Percentiles rank a stretch among this genome's conserved stretches.
phyloP scores from a whole-genome alignment of 306 rosid genomes.

The Prunus kanzakura region DNA sequence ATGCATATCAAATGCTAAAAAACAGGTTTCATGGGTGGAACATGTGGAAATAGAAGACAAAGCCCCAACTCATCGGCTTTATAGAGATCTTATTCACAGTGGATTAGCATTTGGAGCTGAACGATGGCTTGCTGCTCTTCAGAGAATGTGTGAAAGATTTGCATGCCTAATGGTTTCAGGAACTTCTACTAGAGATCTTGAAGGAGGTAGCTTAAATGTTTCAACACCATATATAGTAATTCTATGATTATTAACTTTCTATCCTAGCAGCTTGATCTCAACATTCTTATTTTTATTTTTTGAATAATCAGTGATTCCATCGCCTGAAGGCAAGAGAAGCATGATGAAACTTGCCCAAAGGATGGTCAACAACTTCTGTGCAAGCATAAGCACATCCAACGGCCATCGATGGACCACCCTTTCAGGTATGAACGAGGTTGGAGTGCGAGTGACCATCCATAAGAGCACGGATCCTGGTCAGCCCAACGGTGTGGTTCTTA shows the following conservation, averaged over 20 bases:
- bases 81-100: constrained; percentile 55
- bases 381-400: constrained; percentile 72
- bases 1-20: constrained; percentile 2
- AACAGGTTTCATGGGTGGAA: constrained; percentile 88
- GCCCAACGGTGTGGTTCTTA: constrained; percentile 78
- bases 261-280: background rate
- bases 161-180: constrained; percentile 76
- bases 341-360: constrained; percentile 98
- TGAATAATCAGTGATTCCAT: constrained; percentile 64
- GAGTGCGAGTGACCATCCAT: constrained; percentile 72
- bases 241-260: background rate
- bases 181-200: constrained; percentile 72
- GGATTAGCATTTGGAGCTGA: constrained; percentile 88
- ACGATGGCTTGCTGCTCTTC: constrained; percentile 74
- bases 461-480: constrained; percentile 85
- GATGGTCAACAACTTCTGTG: constrained; percentile 79
- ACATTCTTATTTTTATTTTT: background rate
- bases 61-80: constrained; percentile 66
- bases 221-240: background rate
- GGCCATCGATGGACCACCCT: constrained; percentile 84
- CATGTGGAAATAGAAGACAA: constrained; percentile 89
- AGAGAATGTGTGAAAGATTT: constrained; percentile 78
- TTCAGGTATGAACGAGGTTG: constrained; percentile 69
- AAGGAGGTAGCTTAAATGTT: constrained; percentile 54
- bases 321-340: constrained; percentile 80